A percentile compares a stretch with the other conserved stretches of the same genome.
These are phyloP conservation scores for Lactifluus piperatus DNA, from an alignment of 768 basidiomycete species.

Conservation along the genomic window DNA sequence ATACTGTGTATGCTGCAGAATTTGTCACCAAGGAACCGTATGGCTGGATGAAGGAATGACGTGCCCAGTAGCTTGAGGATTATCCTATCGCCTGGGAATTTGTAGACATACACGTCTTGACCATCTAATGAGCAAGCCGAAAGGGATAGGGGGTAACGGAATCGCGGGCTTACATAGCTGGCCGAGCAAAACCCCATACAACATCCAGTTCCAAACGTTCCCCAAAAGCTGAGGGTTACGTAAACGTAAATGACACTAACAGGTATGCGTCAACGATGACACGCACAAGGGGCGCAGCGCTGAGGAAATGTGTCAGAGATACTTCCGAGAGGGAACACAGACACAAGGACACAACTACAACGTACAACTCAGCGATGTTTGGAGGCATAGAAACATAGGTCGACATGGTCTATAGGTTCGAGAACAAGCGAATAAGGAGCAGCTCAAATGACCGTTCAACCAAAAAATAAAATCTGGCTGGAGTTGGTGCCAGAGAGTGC, in stretches of 20 bases:
- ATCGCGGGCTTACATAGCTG: background rate
- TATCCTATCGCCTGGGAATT: background rate
- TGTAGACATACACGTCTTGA: constrained; percentile 10
- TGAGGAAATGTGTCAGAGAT: background rate
- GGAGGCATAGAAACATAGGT: background rate
- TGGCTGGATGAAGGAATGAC: background rate
- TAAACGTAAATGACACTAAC: background rate
- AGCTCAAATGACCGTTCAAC: too few relatives aligned
- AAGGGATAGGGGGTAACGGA: background rate
- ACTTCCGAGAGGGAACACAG: background rate
- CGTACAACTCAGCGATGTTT: background rate
- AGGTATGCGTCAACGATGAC: background rate
- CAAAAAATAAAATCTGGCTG: background rate
- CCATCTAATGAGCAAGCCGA: background rate
- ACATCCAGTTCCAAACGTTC: background rate
- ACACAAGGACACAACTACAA: background rate
- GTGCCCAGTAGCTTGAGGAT: background rate
- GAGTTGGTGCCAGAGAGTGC: background rate
- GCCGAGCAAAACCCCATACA: constrained; percentile 4
- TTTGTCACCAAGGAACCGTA: background rate
- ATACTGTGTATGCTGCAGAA: background rate
- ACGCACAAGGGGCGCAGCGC: background rate
- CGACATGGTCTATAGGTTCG: background rate
- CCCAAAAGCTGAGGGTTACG: constrained; percentile 5
- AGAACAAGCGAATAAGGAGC: background rate